Evolutionary conservation across 1,284 basidiomycete genomes (phyloP).

Genomic region (Austroboletus novae-zelandiae): DNA sequence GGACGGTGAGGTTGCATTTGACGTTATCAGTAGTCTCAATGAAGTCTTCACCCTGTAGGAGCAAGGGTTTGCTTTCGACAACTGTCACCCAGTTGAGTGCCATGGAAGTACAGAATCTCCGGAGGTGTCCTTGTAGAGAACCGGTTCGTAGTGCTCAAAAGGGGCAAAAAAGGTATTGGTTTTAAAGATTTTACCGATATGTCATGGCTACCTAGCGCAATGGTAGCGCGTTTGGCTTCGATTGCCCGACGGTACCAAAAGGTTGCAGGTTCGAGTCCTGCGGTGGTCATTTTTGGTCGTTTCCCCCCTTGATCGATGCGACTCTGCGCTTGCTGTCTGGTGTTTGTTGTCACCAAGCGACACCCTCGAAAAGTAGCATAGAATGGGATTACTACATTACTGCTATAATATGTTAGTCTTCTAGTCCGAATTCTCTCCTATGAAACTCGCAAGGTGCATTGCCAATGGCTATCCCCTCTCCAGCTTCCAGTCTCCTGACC

Average conservation of each 20-base stretch:
- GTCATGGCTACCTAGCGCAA: constrained; percentile 37
- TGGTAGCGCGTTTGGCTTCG: constrained; percentile 88
- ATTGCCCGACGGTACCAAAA: constrained; percentile 67
- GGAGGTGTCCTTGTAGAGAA: not conserved
- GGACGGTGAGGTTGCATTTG: constrained; percentile 57
- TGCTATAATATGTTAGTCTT: constrained; percentile 7
- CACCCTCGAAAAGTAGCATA: not conserved
- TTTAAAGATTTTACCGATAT: rapidly evolving
- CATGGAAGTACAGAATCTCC: constrained; percentile 40
- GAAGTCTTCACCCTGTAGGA: constrained; percentile 60
- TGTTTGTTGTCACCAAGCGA: too few species aligned
- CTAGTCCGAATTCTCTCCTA: constrained; percentile 19
- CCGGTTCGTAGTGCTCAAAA: not conserved
- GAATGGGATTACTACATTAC: not conserved
- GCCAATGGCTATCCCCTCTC: constrained; percentile 71
- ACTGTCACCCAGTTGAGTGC: constrained; percentile 78
- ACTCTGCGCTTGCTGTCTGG: too few species aligned
- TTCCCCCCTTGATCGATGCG: too few species aligned
- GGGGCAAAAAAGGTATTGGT: not conserved
- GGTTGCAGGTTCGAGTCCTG: constrained; percentile 89
- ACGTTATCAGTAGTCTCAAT: constrained; percentile 55
- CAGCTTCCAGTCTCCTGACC: constrained; percentile 48
- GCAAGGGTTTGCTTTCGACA: constrained; percentile 54
- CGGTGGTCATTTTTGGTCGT: constrained; percentile 48
- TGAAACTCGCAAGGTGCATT: constrained; percentile 70